Percentiles rank a stretch among this genome's conserved stretches.
Conservation (phyloP, 208 protist genomes). For the Trypanosoma theileri region DNA sequence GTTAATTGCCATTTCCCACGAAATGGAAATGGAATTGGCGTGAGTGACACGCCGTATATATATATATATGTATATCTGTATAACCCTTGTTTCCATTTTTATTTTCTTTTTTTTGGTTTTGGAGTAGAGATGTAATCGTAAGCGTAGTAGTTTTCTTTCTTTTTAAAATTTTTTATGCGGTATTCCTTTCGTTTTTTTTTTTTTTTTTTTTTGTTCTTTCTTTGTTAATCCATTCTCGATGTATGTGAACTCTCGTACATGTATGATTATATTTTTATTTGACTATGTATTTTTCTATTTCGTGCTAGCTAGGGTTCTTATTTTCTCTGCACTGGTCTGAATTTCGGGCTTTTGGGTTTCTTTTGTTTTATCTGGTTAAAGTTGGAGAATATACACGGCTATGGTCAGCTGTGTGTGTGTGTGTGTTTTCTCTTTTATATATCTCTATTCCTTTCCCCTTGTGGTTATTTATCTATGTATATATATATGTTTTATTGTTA, state of each 20-base stretch:
- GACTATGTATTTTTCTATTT: conserved; percentile 9
- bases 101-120: conserved; percentile 4
- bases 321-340: not conserved
- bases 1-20: conserved; percentile 71
- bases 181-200: not conserved
- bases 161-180: not conserved
- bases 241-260: not conserved
- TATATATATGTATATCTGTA: conserved; percentile 8
- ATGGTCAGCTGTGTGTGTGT: too few relatives aligned
- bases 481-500: too few relatives aligned
- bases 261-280: conserved; percentile 16
- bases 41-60: conserved; percentile 19
- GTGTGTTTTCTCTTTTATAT: too few relatives aligned
- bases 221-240: not conserved
- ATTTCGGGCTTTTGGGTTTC: not conserved
- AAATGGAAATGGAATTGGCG: conserved; percentile 91
- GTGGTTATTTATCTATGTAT: conserved; percentile 2
- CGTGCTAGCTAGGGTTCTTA: too few relatives aligned
- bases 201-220: conserved; percentile 13
- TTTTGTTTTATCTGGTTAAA: not conserved
- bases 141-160: conserved; percentile 2
- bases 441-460: not conserved
- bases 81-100: too few relatives aligned
- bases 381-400: too few relatives aligned
- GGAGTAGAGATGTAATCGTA: not conserved